Base-by-base conservation (phyloP, 2,329 filamentous ascomycete genomes). In the Colletotrichum lentis region DNA sequence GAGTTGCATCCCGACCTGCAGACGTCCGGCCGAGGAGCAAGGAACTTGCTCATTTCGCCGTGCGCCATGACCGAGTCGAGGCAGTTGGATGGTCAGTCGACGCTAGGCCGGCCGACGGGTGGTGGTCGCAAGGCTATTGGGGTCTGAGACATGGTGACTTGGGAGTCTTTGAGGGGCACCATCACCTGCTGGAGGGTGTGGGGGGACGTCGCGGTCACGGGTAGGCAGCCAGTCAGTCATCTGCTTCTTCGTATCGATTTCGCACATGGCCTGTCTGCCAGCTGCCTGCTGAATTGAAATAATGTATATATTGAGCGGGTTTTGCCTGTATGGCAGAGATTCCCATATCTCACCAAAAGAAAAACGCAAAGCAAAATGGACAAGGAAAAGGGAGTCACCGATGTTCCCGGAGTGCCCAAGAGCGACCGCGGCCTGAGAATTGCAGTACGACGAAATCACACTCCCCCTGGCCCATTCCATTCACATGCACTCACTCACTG, bases 171-270 rank as follows among this genome's bases (percentile, higher is more conserved):
- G 49, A 46, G 54, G 44, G 50, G 44, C 35, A 35, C 31, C 56
- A 43, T 69, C 62, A 69, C 55, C 66, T 69, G 62, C 47, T 49
- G 22, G 37, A 41, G 20, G 46, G 56, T 43, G 55, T 43, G 55
- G 62, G 59, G 60, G 50, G 41, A n/a, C 44, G 35, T 44, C 14
- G 37, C 56, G 55, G 62, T 69, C 66, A 69, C 66, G 56, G 56
- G 66, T 46, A 50, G 50, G 37, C 62, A 18, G 24, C 58, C 47
- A 55, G 62, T 69, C 66, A 69, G 66, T 69, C 66, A 69, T 69
- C 50, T 65, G 62, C 62, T 46, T 22, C 22, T 54, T 43, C 46
- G n/a, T 53, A 37, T 50, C 22, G 3, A 52, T 39, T 14, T 20
- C 27, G 58, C 43, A n/a, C 62, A 46, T 37, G 46, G 62, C 35